phyloP scores from a whole-genome alignment of 2,329 filamentous ascomycete genomes.

The Ceratocystis cacaofunesta region DNA sequence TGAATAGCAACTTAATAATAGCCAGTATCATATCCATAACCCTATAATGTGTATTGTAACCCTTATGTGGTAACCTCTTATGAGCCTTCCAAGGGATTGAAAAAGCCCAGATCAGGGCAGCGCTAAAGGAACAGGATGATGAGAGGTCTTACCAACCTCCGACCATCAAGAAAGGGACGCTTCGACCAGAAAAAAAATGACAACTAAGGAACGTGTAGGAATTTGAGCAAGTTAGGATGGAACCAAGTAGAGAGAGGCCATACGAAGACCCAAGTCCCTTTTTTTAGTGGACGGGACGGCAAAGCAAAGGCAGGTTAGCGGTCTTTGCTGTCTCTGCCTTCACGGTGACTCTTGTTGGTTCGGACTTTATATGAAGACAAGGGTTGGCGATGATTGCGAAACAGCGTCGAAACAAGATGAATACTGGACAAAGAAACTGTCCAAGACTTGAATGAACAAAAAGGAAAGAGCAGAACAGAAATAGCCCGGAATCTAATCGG shows the following conservation, averaged over 20 bases:
- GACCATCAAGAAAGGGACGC: not conserved
- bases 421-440: not conserved
- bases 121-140: too few relatives aligned
- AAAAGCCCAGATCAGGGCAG: too few relatives aligned
- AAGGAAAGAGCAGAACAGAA: not conserved
- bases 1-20: too few relatives aligned
- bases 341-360: not conserved
- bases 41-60: rapidly evolving
- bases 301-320: not conserved
- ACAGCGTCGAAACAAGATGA: not conserved
- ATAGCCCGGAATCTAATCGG: too few relatives aligned
- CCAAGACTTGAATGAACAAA: not conserved
- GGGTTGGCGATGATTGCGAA: not conserved
- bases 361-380: not conserved
- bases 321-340: not conserved
- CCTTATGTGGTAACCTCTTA: too few relatives aligned
- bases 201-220: not conserved
- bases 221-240: not conserved
- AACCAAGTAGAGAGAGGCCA: too few relatives aligned
- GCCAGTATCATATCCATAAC: not conserved
- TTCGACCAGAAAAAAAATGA: not conserved
- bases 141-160: not conserved
- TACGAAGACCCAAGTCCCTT: too few relatives aligned
- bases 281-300: not conserved
- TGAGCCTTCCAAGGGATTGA: too few relatives aligned